These are phyloP conservation scores for Meyerozyma athensensis DNA, from an alignment of 1,139 yeast genomes.

Conservation along the genomic window DNA sequence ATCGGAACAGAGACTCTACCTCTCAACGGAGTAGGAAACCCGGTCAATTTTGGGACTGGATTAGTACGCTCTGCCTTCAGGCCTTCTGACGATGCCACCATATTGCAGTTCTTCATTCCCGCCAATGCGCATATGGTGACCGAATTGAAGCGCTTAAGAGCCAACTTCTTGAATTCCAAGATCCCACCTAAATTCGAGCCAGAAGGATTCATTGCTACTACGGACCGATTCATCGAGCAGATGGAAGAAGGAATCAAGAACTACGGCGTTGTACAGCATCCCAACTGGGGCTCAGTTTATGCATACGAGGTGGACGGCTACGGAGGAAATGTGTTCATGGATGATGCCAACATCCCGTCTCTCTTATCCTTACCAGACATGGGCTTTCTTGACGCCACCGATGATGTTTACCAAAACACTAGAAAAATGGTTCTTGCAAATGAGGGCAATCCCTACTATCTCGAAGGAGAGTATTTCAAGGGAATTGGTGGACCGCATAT, in stretches of 20 bases:
- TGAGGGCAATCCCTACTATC: constrained; percentile 72
- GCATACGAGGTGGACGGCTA: constrained; percentile 91
- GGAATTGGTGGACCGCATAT: constrained; percentile 93
- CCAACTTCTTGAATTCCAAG: constrained; percentile 16
- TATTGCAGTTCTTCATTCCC: constrained; percentile 76
- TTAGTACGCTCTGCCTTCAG: constrained; percentile 81
- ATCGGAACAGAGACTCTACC: constrained; percentile 80
- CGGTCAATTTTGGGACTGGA: constrained; percentile 68
- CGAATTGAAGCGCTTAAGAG: constrained; percentile 44
- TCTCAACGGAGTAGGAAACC: constrained; percentile 76
- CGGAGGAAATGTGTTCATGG: constrained; percentile 73
- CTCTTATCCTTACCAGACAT: constrained; percentile 75
- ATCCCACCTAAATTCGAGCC: constrained; percentile 8
- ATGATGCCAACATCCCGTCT: constrained; percentile 88
- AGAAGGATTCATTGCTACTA: constrained; percentile 13
- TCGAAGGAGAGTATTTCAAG: constrained; percentile 55
- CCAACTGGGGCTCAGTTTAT: constrained; percentile 66
- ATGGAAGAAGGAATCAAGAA: constrained; percentile 57
- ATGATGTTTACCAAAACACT: constrained; percentile 70
- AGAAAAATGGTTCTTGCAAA: constrained; percentile 68
- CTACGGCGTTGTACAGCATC: constrained; percentile 64
- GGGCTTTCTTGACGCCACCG: constrained; percentile 53
- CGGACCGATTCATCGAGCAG: constrained; percentile 32
- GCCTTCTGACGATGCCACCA: constrained; percentile 87
- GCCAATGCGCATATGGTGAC: constrained; percentile 77